Evolutionary conservation across 768 basidiomycete genomes (phyloP), one percentile per base, ranked within the genome.

Genomic region (Boletus fagicola): DNA sequence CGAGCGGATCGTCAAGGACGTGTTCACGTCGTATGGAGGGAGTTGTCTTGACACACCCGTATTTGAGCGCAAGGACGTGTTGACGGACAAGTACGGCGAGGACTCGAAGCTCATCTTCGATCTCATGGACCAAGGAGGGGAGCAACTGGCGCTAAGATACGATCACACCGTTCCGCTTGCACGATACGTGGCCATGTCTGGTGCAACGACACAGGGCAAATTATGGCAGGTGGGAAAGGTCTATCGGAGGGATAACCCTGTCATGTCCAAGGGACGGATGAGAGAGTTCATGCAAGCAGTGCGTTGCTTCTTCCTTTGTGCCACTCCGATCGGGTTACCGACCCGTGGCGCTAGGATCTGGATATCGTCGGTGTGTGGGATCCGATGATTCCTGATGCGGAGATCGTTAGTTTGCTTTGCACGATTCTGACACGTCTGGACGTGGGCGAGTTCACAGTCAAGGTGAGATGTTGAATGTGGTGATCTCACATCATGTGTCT

Each of bases 171-270:
- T 98, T 26, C 97, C 97, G 6, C 87, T 99, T 43, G 97, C 96
- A 22, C 80, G 97, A 33, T 95, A 93, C 73, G 78, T 99, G 18
- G 96, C 97, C 28, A 98, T 99, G 94, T 85, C 85, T 57, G 90
- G 92, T n/a, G 85, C 84, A n/a, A 87, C 80, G 61, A 76, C 81
- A 7, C 85, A 86, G 63, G 77, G 86, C 60, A 98, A 98, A 75
- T 72, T 98, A 15, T 99, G 94, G 87, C 97, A 98, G 72, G 87
- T 99, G 50, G 95, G 94, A n/a, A 99, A 98, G 75, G 97, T 99
- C 20, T 99, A 98, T 74, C 80, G 97, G 60, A 78, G 97, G 68
- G 97, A 99, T 74, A 93, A 87, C 62, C 97, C 97, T 0, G 95
- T 95, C 55, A 94, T 98, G 88, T 89, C 87, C 30, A 99, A 99